Evolutionary conservation across 768 basidiomycete genomes (phyloP).

Genomic region (Trametes cingulata): DNA sequence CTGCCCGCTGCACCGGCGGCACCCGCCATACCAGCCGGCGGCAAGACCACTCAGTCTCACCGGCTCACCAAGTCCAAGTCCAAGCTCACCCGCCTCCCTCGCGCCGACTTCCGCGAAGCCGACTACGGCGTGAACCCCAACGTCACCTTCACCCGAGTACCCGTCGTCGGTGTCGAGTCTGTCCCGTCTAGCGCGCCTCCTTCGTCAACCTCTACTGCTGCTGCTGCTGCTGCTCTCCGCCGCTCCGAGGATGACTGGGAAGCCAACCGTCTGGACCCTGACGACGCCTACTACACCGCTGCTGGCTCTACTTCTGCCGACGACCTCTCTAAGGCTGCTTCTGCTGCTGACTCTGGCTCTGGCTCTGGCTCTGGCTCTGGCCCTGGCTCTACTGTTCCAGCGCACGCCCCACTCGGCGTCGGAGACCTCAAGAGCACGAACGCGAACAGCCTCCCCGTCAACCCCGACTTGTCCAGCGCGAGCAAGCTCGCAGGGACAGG

Average conservation of each 20-base stretch:
- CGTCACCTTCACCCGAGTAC: constrained; percentile 1
- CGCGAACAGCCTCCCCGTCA: neutral
- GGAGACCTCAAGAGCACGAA: neutral
- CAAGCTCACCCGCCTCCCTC: neutral
- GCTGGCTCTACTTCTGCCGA: neutral
- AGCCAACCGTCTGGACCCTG: neutral
- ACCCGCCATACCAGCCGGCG: neutral
- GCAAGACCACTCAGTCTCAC: neutral
- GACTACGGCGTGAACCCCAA: constrained; percentile 20
- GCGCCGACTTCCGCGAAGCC: constrained; percentile 17
- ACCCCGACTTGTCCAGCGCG: neutral
- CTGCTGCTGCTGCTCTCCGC: neutral
- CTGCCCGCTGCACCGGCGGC: neutral
- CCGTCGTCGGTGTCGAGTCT: constrained; percentile 8
- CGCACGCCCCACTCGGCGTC: neutral
- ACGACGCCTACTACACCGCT: neutral
- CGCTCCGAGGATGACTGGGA: constrained; percentile 8
- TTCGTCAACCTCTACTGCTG: neutral
- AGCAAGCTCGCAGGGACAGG: neutral
- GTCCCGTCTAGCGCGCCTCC: neutral
- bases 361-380: neutral
- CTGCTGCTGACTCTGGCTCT: neutral
- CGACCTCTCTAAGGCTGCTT: neutral
- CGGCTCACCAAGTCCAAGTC: constrained; percentile 3
- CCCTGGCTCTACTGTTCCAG: neutral